Evolutionary conservation across 768 basidiomycete genomes (phyloP).

Genomic region (Naganishia friedmannii): DNA sequence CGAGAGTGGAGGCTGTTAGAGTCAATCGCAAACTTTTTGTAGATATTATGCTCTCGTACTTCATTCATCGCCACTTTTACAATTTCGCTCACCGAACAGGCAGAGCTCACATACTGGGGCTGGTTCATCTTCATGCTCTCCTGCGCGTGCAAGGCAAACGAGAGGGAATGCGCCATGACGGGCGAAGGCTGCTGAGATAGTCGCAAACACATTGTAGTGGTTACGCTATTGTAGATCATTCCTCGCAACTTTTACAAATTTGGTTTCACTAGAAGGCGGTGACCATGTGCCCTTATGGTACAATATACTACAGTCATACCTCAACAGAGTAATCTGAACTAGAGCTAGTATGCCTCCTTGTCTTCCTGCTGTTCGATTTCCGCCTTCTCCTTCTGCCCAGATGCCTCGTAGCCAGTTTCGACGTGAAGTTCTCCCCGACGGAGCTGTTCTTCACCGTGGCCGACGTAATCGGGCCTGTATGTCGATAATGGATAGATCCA

Average conservation of each 20-base stretch:
- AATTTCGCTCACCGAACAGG: neutral
- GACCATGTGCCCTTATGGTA: neutral
- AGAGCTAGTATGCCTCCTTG: neutral
- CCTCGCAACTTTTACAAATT: neutral
- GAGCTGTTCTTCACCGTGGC: constrained; percentile 4
- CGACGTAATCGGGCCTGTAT: constrained; percentile 10
- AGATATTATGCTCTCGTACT: too few relatives aligned
- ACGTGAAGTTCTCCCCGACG: neutral
- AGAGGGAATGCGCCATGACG: too few relatives aligned
- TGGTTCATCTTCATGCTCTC: too few relatives aligned
- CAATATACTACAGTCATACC: neutral
- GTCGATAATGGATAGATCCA: neutral
- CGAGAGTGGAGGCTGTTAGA: neutral
- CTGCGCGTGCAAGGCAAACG: neutral
- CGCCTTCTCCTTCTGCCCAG: neutral
- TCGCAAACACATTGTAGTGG: neutral
- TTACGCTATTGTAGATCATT: neutral
- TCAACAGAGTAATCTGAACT: neutral
- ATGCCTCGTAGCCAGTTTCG: constrained; percentile 2
- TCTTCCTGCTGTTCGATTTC: constrained; percentile 9
- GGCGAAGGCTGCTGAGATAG: neutral
- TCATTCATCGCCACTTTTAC: neutral
- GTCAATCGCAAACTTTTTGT: neutral
- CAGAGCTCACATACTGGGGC: too few relatives aligned
- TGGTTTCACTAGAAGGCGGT: neutral